These are phyloP conservation scores for Cercospora zeina DNA, from an alignment of 2,329 filamentous ascomycete genomes.

Conservation along the genomic window DNA sequence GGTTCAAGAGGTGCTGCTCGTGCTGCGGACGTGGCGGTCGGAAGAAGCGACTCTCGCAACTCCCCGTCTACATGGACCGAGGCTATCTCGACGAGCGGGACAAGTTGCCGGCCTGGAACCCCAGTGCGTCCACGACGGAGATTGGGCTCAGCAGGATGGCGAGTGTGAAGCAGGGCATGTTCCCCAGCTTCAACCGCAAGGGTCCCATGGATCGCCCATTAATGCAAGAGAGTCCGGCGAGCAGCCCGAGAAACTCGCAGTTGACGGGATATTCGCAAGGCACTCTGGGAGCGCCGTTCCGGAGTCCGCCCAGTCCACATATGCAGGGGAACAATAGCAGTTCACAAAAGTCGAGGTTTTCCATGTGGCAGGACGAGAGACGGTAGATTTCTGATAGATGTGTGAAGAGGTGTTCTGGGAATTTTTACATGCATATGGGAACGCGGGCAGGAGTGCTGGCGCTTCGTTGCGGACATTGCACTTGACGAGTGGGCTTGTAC, in stretches of 20 bases:
- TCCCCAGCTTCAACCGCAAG: conserved; percentile 6
- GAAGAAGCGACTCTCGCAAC: conserved; percentile 15
- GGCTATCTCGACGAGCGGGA: conserved; percentile 20
- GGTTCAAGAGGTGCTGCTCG: conserved; percentile 15
- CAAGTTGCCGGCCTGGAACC: conserved; percentile 19
- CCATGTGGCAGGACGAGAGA: conserved; percentile 7
- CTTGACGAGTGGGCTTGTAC: conserved; percentile 1
- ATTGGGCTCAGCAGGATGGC: conserved; percentile 15
- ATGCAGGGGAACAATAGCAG: conserved; percentile 8
- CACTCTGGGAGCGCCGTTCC: not conserved
- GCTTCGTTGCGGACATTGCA: conserved; percentile 7
- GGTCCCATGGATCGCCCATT: not conserved
- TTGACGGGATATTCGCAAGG: conserved; percentile 6
- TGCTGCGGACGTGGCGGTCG: conserved; percentile 14
- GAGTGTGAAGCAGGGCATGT: conserved; percentile 15
- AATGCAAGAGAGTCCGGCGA: conserved; percentile 9
- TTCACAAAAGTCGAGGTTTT: conserved; percentile 5
- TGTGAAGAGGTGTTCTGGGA: not conserved
- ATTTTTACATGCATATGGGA: not conserved
- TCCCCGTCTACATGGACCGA: conserved; percentile 14
- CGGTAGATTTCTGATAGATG: not conserved
- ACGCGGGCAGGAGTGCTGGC: conserved; percentile 5
- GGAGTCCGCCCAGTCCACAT: not conserved
- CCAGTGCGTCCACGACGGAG: conserved; percentile 9
- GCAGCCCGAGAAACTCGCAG: conserved; percentile 14